phyloP scores from a whole-genome alignment of 2,329 filamentous ascomycete species.

The Boeremia lycopersici region DNA sequence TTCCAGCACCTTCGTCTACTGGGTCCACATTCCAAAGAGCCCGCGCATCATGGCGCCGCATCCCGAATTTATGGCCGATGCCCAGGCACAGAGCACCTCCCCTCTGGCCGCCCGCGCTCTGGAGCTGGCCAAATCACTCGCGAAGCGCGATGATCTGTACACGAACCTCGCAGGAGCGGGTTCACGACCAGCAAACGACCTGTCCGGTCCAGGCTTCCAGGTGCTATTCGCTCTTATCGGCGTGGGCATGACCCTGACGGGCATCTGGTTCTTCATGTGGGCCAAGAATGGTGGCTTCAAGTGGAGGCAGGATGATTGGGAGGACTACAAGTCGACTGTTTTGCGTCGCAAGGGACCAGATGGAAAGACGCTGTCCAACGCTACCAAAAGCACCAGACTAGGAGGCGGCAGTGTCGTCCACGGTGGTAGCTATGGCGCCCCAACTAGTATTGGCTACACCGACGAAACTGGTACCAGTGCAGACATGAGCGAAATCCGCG shows the following conservation, averaged over 20 bases:
- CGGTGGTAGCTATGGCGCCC: constrained; percentile 58
- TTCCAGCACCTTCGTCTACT: constrained; percentile 17
- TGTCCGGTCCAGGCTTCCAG: constrained; percentile 70
- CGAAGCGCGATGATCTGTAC: constrained; percentile 33
- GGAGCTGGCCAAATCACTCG: constrained; percentile 35
- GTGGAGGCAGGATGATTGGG: constrained; percentile 88
- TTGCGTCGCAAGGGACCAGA: constrained; percentile 87
- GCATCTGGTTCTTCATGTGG: constrained; percentile 97
- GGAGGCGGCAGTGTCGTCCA: constrained; percentile 86
- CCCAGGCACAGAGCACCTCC: constrained; percentile 28
- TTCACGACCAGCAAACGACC: constrained; percentile 41
- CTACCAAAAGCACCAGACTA: constrained; percentile 79
- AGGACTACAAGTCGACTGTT: constrained; percentile 97
- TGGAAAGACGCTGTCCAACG: constrained; percentile 81
- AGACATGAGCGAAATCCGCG: constrained; percentile 49
- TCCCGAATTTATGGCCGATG: constrained; percentile 31
- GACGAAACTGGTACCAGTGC: constrained; percentile 54
- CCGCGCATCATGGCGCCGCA: constrained; percentile 40
- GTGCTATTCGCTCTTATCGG: constrained; percentile 86
- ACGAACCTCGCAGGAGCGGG: constrained; percentile 41
- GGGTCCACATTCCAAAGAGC: constrained; percentile 14
- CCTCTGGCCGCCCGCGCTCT: constrained; percentile 40
- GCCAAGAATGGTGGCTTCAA: constrained; percentile 94
- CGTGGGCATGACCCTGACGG: constrained; percentile 72
- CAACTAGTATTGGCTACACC: constrained; percentile 50